Percentiles rank a stretch among this genome's conserved stretches.
phyloP scores from a whole-genome alignment of 2,329 filamentous ascomycete species.

The Stemphylium vesicarium region DNA sequence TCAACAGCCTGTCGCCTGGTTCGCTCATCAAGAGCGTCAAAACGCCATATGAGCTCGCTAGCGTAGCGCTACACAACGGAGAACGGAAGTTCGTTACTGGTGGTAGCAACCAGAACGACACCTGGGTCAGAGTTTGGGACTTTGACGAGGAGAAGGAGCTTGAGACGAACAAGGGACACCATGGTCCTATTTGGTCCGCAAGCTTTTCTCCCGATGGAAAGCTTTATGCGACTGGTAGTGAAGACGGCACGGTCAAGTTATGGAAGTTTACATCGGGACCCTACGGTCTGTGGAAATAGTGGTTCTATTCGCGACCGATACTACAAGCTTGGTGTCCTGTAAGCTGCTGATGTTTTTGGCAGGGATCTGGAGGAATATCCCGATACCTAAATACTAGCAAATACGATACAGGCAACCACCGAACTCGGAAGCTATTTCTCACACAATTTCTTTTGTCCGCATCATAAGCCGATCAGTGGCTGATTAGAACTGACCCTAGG shows the following conservation, averaged over 20 bases:
- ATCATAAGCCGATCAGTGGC: neutral
- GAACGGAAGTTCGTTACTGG: constrained; percentile 87
- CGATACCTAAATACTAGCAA: constrained; percentile 1
- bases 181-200: constrained; percentile 96
- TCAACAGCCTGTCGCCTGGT: constrained; percentile 75
- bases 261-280: constrained; percentile 72
- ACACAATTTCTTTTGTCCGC: neutral
- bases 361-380: neutral
- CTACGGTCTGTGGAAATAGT: constrained; percentile 69
- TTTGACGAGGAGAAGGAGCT: constrained; percentile 84
- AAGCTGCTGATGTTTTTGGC: neutral
- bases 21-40: constrained; percentile 77
- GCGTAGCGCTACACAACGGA: constrained; percentile 83
- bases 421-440: neutral
- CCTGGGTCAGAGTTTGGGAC: constrained; percentile 94
- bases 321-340: neutral
- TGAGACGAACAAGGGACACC: constrained; percentile 94
- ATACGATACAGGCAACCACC: constrained; percentile 1
- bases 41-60: constrained; percentile 85
- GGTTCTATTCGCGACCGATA: neutral
- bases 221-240: constrained; percentile 92
- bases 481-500: neutral
- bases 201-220: constrained; percentile 95
- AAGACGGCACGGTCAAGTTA: constrained; percentile 97
- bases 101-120: constrained; percentile 76